Base-by-base conservation (phyloP, 345 rosid genomes). In the Bruguiera gymnorhiza region DNA sequence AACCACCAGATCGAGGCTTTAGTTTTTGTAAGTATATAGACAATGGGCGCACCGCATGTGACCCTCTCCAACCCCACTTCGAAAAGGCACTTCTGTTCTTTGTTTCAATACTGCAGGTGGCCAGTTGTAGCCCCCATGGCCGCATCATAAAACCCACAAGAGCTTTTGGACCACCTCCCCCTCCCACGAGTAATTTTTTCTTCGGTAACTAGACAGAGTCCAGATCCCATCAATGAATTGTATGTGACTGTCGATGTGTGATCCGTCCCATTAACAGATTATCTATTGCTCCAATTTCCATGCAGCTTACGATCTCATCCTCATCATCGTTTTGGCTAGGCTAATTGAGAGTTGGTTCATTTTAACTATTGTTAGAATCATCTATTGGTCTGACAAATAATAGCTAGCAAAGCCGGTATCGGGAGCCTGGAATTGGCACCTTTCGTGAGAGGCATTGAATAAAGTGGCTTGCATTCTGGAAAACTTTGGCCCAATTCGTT, bases 61-160 rank as follows among this genome's bases (percentile, higher is more conserved):
- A 43, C 15, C 0, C 1, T 8, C 37, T 10, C 37, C 7, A 6
- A 23, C 34, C 24, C 52, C 16, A 4, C 48, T 63, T 63, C 16
- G 55, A 6, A 66, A 66, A 54, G 65, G 76, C 21, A 56, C 64
- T 43, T 56, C 62, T 65, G 62, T 68, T 63, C 54, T 67, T 34
- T 54, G 32, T 72, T 65, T 23, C 16, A 21, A 7, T 24, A 7
- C 54, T 37, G 79, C 43, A 24, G 29, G 6, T 58, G 68, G 60
- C 18, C n/a, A 36, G 55, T 61, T 23, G 13, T 26, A 36, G 32
- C 67, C 48, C 19, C 50, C 50, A 43, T 43, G 50, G 5, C 73
- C 62, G 9, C 13, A 26, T 58, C 16, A 60, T 30, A 27, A 60
- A 23, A 46, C 30, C n/a, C 9, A 2, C 7, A 48, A 46, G 8